Evolutionary conservation across 306 rosid genomes (phyloP), one percentile per base, ranked within the genome.

Genomic region (Cyamopsis tetragonoloba): DNA sequence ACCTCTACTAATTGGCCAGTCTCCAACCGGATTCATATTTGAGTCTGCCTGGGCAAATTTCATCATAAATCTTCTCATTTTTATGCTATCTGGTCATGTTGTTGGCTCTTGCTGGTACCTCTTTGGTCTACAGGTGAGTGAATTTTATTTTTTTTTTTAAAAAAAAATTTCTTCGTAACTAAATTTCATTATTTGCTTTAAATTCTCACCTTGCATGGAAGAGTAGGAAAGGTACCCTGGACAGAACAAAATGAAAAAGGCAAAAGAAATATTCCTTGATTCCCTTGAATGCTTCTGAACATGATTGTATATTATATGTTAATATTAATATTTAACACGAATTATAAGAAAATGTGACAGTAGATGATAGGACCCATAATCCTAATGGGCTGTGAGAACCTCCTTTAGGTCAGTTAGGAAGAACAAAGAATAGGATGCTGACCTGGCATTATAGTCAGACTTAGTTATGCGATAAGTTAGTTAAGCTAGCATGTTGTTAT

Each of bases 91-190:
- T 50, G 88, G 88, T 42, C 97, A 91, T 50, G 32, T 85, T 54
- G 88, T 88, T 43, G 97, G 96, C 38, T 85, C 97, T 22, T 56
- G 71, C 73, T 88, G 96, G 96, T 91, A 91, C 68, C 91, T 86
- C 53, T 67, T 91, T 26, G 96, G 96, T 46, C 80, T 91, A 72
- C 95, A 88, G 95, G 97, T 91, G 56, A 55, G 77, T 67, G n/a
- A 14, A 53, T 34, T 22, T 47, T 23, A 31, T 6, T 31, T 65
- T 49, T 23, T 5, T 42, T 53, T 39, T 37, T 12, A 46, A 23
- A 41, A 30, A 3, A 47, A 20, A 12, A 23, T 6, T 2, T 2
- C 55, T 17, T 54, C 19, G 37, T 2, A 24, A 19, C 10, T 28
- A 37, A 27, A 38, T 38, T 59, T 68, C 56, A 27, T 38, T 48